phyloP scores from a whole-genome alignment of 1,139 yeast species.

The Sugiyamaella pinicola region DNA sequence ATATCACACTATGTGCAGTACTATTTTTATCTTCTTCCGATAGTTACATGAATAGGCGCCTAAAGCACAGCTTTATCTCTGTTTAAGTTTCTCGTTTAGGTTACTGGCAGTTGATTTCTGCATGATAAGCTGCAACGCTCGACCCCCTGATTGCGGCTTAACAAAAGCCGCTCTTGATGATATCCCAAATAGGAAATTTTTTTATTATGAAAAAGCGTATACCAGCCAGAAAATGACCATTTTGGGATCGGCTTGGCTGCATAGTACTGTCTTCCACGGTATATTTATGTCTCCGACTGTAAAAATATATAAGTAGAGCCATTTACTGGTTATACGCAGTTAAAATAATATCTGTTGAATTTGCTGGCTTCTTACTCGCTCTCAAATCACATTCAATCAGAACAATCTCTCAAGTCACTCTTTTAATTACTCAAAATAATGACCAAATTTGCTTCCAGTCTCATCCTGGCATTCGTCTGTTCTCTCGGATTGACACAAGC shows the following conservation, averaged over 20 bases:
- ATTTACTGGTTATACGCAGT: background rate
- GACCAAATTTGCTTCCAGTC: constrained; percentile 4
- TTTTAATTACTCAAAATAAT: background rate
- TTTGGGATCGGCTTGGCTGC: background rate
- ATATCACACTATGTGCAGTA: too few species aligned
- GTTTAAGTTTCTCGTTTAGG: too few species aligned
- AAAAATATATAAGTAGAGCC: background rate
- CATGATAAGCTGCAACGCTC: background rate
- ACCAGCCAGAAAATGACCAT: background rate
- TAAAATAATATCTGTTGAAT: background rate
- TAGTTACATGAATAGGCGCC: too few species aligned
- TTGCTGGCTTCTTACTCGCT: background rate
- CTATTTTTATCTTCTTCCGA: too few species aligned
- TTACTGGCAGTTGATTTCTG: background rate
- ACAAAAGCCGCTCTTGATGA: background rate
- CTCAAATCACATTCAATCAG: background rate
- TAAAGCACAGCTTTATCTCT: too few species aligned
- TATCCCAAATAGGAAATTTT: constrained; percentile 1
- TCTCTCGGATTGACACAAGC: background rate
- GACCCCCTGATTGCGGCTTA: constrained; percentile 1
- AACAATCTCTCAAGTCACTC: constrained; percentile 6
- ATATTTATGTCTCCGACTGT: background rate
- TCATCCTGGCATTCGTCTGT: background rate
- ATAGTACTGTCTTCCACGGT: background rate
- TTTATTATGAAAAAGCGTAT: constrained; percentile 1